Evolutionary conservation across 306 rosid species (phyloP).

Genomic region (Rubus idaeus): DNA sequence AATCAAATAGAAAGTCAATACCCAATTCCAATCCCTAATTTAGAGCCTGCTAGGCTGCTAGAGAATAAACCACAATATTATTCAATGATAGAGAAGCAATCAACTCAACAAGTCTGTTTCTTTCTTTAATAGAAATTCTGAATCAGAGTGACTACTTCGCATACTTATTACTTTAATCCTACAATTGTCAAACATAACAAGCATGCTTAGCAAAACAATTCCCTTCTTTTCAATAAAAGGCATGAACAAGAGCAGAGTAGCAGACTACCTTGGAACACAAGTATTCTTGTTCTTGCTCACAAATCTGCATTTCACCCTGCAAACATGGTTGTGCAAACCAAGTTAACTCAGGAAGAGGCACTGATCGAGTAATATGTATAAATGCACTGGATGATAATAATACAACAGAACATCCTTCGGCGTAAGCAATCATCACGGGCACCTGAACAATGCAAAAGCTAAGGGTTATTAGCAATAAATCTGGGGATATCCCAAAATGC

Average conservation of each 20-base stretch:
- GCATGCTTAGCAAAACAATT: no score
- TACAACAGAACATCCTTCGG: neutral
- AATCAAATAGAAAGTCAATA: neutral
- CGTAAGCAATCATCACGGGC: neutral
- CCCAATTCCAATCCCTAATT: neutral
- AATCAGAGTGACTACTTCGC: no score
- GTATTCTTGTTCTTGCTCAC: neutral
- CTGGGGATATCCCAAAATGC: no score
- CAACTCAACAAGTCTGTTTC: no score
- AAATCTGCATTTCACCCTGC: neutral
- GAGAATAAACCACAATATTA: neutral
- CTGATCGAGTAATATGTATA: neutral
- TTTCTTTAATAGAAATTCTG: no score
- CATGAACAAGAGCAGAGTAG: neutral
- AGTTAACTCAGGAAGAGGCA: neutral
- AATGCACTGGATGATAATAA: neutral
- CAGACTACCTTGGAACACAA: neutral
- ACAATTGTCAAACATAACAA: no score
- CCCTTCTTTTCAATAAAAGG: no score
- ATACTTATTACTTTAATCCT: no score
- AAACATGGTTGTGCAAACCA: conserved; percentile 1
- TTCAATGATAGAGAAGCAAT: neutral
- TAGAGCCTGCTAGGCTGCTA: neutral
- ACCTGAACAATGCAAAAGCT: neutral
- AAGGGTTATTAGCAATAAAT: neutral